These are phyloP conservation scores for Termitomyces bulborhizus DNA, from an alignment of 768 basidiomycete species.

Conservation along the genomic window DNA sequence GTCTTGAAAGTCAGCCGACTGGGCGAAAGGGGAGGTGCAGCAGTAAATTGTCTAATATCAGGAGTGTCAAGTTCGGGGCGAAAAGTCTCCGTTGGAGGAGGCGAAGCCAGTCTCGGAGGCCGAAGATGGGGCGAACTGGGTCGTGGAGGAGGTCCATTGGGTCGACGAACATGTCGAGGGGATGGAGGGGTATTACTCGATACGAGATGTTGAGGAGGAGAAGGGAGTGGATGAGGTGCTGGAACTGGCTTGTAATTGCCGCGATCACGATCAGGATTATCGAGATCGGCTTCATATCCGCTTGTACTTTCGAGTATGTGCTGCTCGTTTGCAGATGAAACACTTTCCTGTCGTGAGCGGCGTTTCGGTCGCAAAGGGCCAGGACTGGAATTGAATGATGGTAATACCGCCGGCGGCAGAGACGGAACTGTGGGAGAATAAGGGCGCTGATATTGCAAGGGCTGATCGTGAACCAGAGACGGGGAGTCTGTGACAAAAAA, in stretches of 20 bases:
- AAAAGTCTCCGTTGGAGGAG: conserved; percentile 22
- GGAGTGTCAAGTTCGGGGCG: conserved; percentile 6
- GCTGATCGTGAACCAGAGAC: conserved; percentile 52
- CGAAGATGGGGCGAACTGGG: conserved; percentile 30
- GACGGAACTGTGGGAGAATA: conserved; percentile 28
- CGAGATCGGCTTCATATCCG: conserved; percentile 72
- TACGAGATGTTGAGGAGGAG: conserved; percentile 16
- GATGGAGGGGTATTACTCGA: conserved; percentile 26
- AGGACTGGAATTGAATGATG: conserved; percentile 29
- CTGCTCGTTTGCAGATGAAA: conserved; percentile 66
- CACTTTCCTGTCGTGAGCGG: conserved; percentile 56
- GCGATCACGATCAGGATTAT: conserved; percentile 51
- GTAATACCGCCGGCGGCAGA: conserved; percentile 28
- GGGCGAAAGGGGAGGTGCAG: conserved; percentile 40
- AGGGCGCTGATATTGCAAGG: conserved; percentile 27
- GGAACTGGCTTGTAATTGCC: conserved; percentile 35
- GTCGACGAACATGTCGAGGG: conserved; percentile 31
- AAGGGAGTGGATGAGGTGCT: conserved; percentile 25
- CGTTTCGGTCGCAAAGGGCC: conserved; percentile 46
- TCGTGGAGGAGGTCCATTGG: conserved; percentile 25
- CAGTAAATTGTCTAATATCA: conserved; percentile 8
- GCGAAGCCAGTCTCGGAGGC: conserved; percentile 23
- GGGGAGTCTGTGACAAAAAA: conserved; percentile 71
- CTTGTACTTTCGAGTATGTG: conserved; percentile 41
- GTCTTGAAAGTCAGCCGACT: conserved; percentile 30